Evolutionary conservation across 805 yeast genomes (phyloP), one percentile per base, ranked within the genome.

Genomic region (Lachancea dasiensis): DNA sequence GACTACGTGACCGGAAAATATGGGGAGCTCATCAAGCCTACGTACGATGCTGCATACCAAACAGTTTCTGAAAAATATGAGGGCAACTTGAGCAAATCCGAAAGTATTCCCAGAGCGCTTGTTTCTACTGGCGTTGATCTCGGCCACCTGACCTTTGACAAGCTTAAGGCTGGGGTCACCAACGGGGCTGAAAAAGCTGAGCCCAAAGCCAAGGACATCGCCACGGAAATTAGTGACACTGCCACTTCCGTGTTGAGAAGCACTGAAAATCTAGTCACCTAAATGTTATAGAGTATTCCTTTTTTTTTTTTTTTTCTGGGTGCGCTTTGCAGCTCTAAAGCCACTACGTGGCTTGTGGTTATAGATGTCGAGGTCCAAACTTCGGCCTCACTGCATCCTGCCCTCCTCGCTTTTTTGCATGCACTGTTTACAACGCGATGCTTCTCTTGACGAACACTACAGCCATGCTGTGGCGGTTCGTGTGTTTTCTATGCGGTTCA

Each of bases 51-150:
- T 10, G 54, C 57, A 5, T 57, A 54, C 38, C 54, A 57, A 40
- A 47, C 54, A 9, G 58, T 57, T 8, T 49, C 60, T 1, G 43
- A 47, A 3, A 46, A 47, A 21, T 57, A 57, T 38, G 61, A 56
- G 36, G 44, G 46, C 28, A 57, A 56, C 21, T 39, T 51, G 29
- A 48, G 33, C 39, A 52, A 53, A 37, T 41, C 52, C 20, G 59
- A 56, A 27, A 54, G 55, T 27, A 49, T 59, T 11, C 63, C 64
- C 24, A 51, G 51, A 17, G 64, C 64, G 3, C 39, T 59, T 14
- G 50, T 56, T 9, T 45, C 54, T 19, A 59, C 64, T 3, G 61
- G 64, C 17, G 42, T 50, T 18, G 61, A 59, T 17, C 36, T 59
- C 15, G 60, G 59, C 39, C 46, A 46, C 17, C 22, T 46, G 32